These are phyloP conservation scores for Geotrichum bryndzae DNA, from an alignment of 1,139 yeast species.

Conservation along the genomic window DNA sequence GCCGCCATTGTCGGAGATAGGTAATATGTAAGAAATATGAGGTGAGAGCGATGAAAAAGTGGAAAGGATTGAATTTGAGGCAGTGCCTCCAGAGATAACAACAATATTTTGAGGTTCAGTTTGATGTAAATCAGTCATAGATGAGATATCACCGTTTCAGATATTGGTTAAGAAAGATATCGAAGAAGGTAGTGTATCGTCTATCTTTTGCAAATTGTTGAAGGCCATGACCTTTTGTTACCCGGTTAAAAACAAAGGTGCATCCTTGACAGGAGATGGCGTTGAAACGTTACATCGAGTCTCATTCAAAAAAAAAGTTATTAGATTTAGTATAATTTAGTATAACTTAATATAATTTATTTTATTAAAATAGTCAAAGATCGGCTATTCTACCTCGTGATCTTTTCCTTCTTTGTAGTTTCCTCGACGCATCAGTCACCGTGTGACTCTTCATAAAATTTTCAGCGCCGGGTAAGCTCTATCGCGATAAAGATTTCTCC, in stretches of 20 bases:
- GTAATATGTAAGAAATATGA: constrained; percentile 59
- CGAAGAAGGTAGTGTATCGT: background rate
- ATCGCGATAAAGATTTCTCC: constrained; percentile 1
- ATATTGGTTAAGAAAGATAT: background rate
- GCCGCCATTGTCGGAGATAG: constrained; percentile 91
- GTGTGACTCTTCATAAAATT: background rate
- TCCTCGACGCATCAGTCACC: background rate
- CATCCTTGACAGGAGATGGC: background rate
- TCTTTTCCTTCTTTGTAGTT: background rate
- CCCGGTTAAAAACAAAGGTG: background rate
- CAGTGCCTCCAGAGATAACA: constrained; percentile 66
- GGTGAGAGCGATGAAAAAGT: constrained; percentile 42
- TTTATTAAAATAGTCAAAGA: background rate
- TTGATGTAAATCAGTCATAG: background rate
- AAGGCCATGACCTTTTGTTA: background rate
- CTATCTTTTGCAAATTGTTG: background rate
- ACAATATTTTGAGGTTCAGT: constrained; percentile 19
- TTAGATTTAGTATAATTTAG: background rate
- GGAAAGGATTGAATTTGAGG: constrained; percentile 58
- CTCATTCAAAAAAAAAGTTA: background rate
- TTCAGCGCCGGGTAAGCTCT: constrained; percentile 6
- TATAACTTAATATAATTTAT: background rate
- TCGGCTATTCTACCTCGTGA: background rate
- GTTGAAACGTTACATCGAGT: background rate
- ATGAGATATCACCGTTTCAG: background rate